Evolutionary conservation across 768 basidiomycete genomes (phyloP).

Genomic region (Sporobolomyces pararoseus): DNA sequence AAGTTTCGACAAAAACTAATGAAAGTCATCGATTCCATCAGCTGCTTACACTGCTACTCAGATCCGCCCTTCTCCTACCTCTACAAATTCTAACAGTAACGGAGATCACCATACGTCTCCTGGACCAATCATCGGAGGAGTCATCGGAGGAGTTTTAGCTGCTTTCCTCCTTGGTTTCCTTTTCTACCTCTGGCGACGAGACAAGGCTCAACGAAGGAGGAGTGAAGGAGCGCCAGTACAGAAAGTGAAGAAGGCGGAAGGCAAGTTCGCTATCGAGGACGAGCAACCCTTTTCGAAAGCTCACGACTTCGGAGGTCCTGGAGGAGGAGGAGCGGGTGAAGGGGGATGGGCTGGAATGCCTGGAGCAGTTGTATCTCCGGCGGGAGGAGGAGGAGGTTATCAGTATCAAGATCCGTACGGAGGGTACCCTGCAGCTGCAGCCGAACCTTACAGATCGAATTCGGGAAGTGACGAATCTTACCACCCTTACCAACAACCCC

Average conservation of each 20-base stretch:
- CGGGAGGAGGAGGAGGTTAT: neutral
- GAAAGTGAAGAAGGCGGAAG: constrained; percentile 32
- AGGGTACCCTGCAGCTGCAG: no score
- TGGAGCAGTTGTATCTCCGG: neutral
- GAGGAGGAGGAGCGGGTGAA: neutral
- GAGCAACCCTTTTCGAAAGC: constrained; percentile 11
- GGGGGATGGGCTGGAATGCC: constrained; percentile 5
- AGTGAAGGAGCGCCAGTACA: constrained; percentile 25
- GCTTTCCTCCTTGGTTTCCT: constrained; percentile 30
- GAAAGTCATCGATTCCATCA: neutral
- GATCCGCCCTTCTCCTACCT: neutral
- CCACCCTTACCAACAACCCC: neutral
- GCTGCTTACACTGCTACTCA: constrained; percentile 26
- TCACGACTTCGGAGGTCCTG: neutral
- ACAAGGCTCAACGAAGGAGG: constrained; percentile 15
- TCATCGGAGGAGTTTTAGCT: constrained; percentile 33
- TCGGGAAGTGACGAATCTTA: constrained; percentile 15
- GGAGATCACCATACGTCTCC: neutral
- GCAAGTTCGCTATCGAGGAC: constrained; percentile 39
- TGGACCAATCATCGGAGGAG: constrained; percentile 35
- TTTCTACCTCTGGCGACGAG: constrained; percentile 36
- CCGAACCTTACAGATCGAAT: neutral
- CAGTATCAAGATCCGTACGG: no score
- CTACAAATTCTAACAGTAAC: neutral
- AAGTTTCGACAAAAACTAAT: neutral